phyloP scores from a whole-genome alignment of 371 early-diverging fungal genomes.

The Coemansia sp. region DNA sequence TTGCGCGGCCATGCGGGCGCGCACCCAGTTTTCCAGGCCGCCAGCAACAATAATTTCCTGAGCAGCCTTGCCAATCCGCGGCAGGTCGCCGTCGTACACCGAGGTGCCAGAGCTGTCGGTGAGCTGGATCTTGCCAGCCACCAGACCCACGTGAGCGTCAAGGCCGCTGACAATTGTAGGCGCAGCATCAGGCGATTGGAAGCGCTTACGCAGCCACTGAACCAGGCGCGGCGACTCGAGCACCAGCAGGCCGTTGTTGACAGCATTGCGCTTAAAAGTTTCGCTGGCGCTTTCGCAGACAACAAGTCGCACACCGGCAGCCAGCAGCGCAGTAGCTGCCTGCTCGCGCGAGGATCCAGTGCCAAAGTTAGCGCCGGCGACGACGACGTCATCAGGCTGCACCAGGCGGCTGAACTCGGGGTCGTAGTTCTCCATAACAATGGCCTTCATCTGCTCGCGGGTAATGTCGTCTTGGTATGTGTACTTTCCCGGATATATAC shows the following conservation, averaged over 20 bases:
- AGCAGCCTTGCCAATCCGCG: conserved; percentile 78
- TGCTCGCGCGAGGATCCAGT: conserved; percentile 95
- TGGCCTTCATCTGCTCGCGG: conserved; percentile 80
- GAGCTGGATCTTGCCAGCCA: conserved; percentile 38
- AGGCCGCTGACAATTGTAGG: conserved; percentile 75
- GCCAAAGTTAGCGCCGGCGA: conserved; percentile 93
- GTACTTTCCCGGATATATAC: conserved; percentile 94
- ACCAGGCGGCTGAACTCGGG: conserved; percentile 72
- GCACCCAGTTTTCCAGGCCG: conserved; percentile 91
- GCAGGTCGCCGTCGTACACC: conserved; percentile 28
- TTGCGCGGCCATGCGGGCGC: conserved; percentile 43
- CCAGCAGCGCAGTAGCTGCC: conserved; percentile 89
- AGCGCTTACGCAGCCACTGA: conserved; percentile 57
- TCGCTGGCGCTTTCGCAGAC: conserved; percentile 90
- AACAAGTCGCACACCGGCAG: conserved; percentile 79
- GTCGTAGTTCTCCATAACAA: conserved; percentile 97
- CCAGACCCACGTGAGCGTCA: conserved; percentile 60
- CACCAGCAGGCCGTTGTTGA: conserved; percentile 90
- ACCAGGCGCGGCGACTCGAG: conserved; percentile 86
- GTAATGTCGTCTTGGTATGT: conserved; percentile 93
- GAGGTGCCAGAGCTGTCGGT: conserved; percentile 13
- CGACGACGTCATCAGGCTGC: conserved; percentile 72
- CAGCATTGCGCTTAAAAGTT: conserved; percentile 94
- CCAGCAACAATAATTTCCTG: conserved; percentile 90
- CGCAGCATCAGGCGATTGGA: conserved; percentile 16